Evolutionary conservation across 208 protist species (phyloP).

Genomic region (Wallacemonas sp.): DNA sequence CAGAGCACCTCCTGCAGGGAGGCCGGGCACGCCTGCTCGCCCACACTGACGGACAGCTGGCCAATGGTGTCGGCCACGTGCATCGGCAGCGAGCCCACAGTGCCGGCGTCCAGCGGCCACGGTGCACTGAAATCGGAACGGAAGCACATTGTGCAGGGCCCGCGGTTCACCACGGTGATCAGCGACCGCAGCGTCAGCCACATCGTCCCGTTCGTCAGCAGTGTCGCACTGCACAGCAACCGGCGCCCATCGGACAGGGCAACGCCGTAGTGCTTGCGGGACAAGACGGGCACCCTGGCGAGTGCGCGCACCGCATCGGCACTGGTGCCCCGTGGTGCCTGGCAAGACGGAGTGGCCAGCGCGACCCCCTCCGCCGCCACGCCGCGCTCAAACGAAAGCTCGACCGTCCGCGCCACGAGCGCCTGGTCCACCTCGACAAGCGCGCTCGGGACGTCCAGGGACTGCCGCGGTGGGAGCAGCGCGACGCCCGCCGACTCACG

Average conservation of each 20-base stretch:
- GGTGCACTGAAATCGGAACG: slow-evolving; percentile 17
- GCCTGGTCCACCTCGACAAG: slow-evolving; percentile 10
- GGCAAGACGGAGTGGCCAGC: not conserved
- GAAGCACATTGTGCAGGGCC: not conserved
- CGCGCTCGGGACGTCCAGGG: not conserved
- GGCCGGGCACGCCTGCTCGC: not conserved
- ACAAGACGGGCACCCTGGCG: not conserved
- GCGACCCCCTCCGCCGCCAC: not conserved
- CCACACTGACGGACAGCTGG: slow-evolving; percentile 1
- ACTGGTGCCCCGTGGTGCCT: not conserved
- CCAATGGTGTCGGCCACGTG: slow-evolving; percentile 8
- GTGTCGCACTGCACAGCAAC: slow-evolving; percentile 10
- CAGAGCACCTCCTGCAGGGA: slow-evolving; percentile 16
- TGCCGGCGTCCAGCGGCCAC: slow-evolving; percentile 8
- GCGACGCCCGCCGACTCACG: not conserved
- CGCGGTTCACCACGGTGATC: not conserved
- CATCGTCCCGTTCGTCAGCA: slow-evolving; percentile 12
- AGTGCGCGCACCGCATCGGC: not conserved
- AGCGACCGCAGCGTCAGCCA: slow-evolving; percentile 14
- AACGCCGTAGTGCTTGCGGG: slow-evolving; percentile 4
- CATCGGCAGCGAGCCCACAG: slow-evolving; percentile 13
- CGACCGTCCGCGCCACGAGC: not conserved
- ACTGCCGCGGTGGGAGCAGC: slow-evolving; percentile 3
- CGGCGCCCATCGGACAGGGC: slow-evolving; percentile 3
- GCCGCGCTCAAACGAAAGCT: not conserved